Evolutionary conservation across 768 basidiomycete genomes (phyloP).

Genomic region (Tylopilus cervinicoccineus): DNA sequence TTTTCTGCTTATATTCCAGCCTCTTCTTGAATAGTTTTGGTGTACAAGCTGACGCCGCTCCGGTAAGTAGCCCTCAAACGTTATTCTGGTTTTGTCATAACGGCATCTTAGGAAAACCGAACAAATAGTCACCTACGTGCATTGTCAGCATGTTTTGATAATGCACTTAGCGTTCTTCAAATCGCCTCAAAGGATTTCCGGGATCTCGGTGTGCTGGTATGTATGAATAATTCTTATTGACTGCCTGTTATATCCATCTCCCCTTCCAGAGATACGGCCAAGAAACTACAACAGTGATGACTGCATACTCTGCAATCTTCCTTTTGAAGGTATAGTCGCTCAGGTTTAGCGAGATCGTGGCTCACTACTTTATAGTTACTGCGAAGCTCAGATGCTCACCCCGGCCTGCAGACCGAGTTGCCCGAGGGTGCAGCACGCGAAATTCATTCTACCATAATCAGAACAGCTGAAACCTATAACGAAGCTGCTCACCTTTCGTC

Average conservation of each 20-base stretch:
- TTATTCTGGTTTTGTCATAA: background rate
- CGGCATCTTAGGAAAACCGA: conserved; percentile 45
- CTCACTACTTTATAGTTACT: conserved; percentile 48
- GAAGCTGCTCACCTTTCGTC: conserved; percentile 62
- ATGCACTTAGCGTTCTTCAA: conserved; percentile 65
- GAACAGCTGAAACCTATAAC: conserved; percentile 75
- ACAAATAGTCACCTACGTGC: conserved; percentile 63
- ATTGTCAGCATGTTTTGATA: conserved; percentile 66
- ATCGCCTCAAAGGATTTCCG: conserved; percentile 75
- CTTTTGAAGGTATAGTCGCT: conserved; percentile 57
- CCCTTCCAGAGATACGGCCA: conserved; percentile 69
- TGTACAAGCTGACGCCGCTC: conserved; percentile 57
- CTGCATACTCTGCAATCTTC: conserved; percentile 80
- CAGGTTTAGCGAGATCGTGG: background rate
- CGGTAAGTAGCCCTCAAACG: conserved; percentile 39
- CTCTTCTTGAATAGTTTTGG: conserved; percentile 85
- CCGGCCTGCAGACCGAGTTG: conserved; percentile 57
- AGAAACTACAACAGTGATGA: conserved; percentile 83
- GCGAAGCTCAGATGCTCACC: conserved; percentile 54
- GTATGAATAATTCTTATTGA: conserved; percentile 36
- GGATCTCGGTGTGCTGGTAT: conserved; percentile 67
- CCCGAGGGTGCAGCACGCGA: conserved; percentile 58
- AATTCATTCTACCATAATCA: conserved; percentile 60
- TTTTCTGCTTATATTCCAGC: conserved; percentile 75
- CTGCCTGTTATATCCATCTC: background rate